Evolutionary conservation across 306 rosid species (phyloP), one percentile per base, ranked within the genome.

Genomic region (Boehmeria nivea): DNA sequence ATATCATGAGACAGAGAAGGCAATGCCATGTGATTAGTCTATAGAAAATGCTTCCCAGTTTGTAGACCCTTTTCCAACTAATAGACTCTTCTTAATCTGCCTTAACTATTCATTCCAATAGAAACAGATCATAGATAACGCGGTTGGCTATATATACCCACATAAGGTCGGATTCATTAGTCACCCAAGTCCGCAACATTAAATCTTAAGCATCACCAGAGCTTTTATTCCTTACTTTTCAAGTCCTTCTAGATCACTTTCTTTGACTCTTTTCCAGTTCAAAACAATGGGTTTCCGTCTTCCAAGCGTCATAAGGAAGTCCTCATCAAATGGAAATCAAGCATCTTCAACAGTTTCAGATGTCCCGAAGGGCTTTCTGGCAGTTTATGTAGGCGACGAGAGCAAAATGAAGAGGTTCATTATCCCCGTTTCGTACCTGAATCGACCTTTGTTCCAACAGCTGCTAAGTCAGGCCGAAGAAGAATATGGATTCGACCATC

Each of bases 401-500:
- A 49, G 10, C 2, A 20, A 72, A 37, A 73, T 44, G 76, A 73
- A 70, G 64, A 54, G 77, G 13, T 64, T 60, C n/a, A 54, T 73
- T 19, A 59, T 76, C 68, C 85, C 81, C 4, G 28, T 78, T 23
- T 61, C 80, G n/a, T 68, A 44, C 59, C 54, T 76, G 71, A 79
- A 54, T 42, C 71, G 68, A 27, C 60, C 81, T 56, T 26, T 63
- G 27, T 80, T 79, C 42, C 74, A 68, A 55, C 61, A 76, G 4
- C 36, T 74, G 23, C 39, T 71, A 24, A 71, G 25, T 39, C 43
- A 63, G 23, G 79, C 72, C 1, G 69, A 76, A 28, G 80, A 83
- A 74, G 82, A 78, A 54, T 70, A 69, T 8, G 79, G 81, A 43
- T 78, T 60, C 49, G 63, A 75, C 24, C 85, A 78, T 78, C 77